Conservation (phyloP, 768 basidiomycete genomes). For the Rhizopogon sp. region DNA sequence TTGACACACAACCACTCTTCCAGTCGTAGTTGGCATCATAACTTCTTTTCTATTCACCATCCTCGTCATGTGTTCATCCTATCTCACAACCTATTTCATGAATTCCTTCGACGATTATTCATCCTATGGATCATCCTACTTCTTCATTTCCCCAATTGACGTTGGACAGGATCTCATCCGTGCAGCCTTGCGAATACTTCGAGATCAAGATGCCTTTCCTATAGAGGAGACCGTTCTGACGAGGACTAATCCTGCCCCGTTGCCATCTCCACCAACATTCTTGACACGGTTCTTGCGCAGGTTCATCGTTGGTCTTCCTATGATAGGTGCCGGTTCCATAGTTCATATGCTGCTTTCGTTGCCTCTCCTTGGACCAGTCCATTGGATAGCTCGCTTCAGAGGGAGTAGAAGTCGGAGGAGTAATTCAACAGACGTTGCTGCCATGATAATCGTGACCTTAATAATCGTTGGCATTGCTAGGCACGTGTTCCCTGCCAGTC, state of each 20-base stretch:
- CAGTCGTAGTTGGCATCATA: conserved; percentile 56
- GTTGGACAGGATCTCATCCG: conserved; percentile 57
- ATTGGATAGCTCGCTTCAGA: conserved; percentile 65
- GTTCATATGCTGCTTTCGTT: conserved; percentile 66
- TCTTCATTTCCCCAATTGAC: conserved; percentile 49
- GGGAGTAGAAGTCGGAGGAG: conserved; percentile 49
- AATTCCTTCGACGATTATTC: conserved; percentile 52
- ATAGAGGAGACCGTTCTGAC: conserved; percentile 15
- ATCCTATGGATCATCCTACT: conserved; percentile 28
- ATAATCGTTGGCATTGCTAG: conserved; percentile 59
- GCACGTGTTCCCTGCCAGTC: conserved; percentile 30
- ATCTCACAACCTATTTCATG: conserved; percentile 64
- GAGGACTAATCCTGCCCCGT: conserved; percentile 9
- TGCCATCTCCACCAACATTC: conserved; percentile 38
- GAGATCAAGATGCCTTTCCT: conserved; percentile 46
- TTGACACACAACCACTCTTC: not conserved
- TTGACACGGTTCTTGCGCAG: conserved; percentile 56
- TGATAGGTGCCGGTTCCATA: conserved; percentile 72
- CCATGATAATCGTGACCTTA: conserved; percentile 58
- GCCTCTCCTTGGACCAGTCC: conserved; percentile 61
- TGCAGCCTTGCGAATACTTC: conserved; percentile 56
- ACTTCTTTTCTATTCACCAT: conserved; percentile 59
- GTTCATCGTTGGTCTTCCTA: conserved; percentile 73
- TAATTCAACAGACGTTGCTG: conserved; percentile 56
- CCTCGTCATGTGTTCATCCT: conserved; percentile 66